Base-by-base conservation (phyloP, 306 rosid genomes). In the Cucumis hystrix region DNA sequence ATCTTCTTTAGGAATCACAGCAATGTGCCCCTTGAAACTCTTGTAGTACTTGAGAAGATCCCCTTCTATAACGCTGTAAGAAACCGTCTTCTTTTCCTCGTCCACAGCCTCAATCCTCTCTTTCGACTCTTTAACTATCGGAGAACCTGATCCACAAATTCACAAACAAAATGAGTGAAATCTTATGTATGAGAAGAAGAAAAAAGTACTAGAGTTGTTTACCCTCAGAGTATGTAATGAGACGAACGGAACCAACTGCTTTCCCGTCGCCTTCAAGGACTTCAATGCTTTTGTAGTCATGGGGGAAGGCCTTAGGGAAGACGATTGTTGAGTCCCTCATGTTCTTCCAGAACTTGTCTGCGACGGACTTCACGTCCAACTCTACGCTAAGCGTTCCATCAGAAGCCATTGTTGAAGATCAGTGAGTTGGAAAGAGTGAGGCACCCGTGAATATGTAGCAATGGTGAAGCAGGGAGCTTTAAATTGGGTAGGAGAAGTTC, bases 251-350 rank as follows among this genome's bases (percentile, higher is more conserved):
- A 15, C 96, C 98, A 58, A 82, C 79, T 25, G 89, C 80, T 25
- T 87, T 91, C 72, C 97, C 98, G 67, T 91, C 93, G 9, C 97
- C 98, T 75, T 87, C 90, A 33, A 93, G 82, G 55, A 93, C 76
- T 45, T 91, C 87, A 73, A 93, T 92, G 84, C 89, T 86, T 75
- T 91, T 86, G 89, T 93, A 93, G n/a, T 93, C 96, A 49, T 88
- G 79, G 10, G 96, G 80, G 55, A 90, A 86, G 10, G 84, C 91
- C 78, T 88, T 80, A 33, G 87, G 87, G 76, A 75, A 82, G 80
- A 82, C 43, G 58, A 4, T 54, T 70, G 79, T 77, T 54, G 87
- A 85, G 71, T 88, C 82, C 82, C 65, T 82, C 10, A 88, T 76
- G 72, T 14, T 23, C 14, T 41, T 85, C 89, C 89, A 85, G 72